These are phyloP conservation scores for Microdochium paspali DNA, from an alignment of 2,329 filamentous ascomycete genomes.

Conservation along the genomic window DNA sequence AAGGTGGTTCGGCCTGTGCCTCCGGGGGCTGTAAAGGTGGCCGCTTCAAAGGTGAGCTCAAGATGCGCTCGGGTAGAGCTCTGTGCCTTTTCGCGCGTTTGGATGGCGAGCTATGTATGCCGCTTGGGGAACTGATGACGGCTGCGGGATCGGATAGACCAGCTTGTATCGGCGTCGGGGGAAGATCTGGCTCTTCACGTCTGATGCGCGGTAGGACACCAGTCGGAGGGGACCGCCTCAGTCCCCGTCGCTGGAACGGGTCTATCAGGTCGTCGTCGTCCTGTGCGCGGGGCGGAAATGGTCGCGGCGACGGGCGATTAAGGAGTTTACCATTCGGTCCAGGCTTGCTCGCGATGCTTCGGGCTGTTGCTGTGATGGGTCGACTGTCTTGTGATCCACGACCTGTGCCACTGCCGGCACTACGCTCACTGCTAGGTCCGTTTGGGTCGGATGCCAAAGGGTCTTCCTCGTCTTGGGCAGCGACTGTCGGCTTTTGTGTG, in stretches of 20 bases:
- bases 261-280: conserved; percentile 32
- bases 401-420: not conserved
- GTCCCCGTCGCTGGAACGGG: conserved; percentile 26
- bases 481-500: conserved; percentile 24
- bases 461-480: conserved; percentile 10
- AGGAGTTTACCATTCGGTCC: conserved; percentile 28
- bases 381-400: not conserved
- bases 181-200: conserved; percentile 53
- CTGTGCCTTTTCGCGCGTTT: conserved; percentile 34
- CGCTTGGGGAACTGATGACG: conserved; percentile 43
- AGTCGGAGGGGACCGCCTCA: conserved; percentile 25
- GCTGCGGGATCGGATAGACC: conserved; percentile 37
- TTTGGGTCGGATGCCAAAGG: not conserved
- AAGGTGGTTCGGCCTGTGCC: not conserved
- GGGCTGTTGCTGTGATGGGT: conserved; percentile 11
- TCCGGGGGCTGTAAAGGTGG: conserved; percentile 21
- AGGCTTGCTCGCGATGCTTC: conserved; percentile 21
- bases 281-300: conserved; percentile 27
- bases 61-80: conserved; percentile 25
- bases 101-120: conserved; percentile 51
- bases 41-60: conserved; percentile 41
- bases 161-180: conserved; percentile 42
- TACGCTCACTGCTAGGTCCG: not conserved
- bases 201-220: conserved; percentile 20
- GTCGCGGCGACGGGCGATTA: conserved; percentile 32